Evolutionary conservation across 140 eudicot genomes (phyloP), one percentile per base, ranked within the genome.

Genomic region (Bidens hawaiensis): DNA sequence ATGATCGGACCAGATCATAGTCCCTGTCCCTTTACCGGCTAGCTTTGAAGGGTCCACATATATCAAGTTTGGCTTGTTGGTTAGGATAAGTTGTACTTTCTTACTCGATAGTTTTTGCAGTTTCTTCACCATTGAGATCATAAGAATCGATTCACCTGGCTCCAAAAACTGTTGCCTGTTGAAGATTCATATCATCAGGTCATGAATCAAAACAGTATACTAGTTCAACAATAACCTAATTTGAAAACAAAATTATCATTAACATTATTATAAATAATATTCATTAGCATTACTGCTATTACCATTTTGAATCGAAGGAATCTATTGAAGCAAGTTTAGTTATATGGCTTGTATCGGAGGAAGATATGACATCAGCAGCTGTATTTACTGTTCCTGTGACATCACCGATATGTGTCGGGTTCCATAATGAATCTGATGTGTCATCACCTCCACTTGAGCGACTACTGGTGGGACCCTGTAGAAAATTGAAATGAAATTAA

Each of bases 301-400:
- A 88, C 99, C 99, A 93, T 83, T 85, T 93, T 59, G 99, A 93
- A 68, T 93, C 99, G 24, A 93, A 93, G 13, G 99, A 93, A 69
- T 88, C 97, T 9, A 93, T 93, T 56, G 99, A 88, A 48, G 99
- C 96, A 52, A 93, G 95, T 72, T 94, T 79, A 60, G 99, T 88
- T 71, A 85, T 78, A 76, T 77, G 77, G 41, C 85, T 70, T 56
- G 71, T 53, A 62, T 79, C 96, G 10, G 87, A 76, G 18, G 91
- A 77, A 10, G 94, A 76, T 51, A 88, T 56, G 60, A 73, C 68
- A 67, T 74, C 76, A 5, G 79, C 52, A 62, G 69, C 78, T 25
- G 71, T 27, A 65, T 72, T 76, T 54, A 73, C 93, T 59, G 77
- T 68, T 54, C 62, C 79, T 41, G 80, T 75, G 42, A 71, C 76